Evolutionary conservation across 2,329 filamentous ascomycete species (phyloP), one percentile per base, ranked within the genome.

Genomic region (Sporothrix euskadiensis): DNA sequence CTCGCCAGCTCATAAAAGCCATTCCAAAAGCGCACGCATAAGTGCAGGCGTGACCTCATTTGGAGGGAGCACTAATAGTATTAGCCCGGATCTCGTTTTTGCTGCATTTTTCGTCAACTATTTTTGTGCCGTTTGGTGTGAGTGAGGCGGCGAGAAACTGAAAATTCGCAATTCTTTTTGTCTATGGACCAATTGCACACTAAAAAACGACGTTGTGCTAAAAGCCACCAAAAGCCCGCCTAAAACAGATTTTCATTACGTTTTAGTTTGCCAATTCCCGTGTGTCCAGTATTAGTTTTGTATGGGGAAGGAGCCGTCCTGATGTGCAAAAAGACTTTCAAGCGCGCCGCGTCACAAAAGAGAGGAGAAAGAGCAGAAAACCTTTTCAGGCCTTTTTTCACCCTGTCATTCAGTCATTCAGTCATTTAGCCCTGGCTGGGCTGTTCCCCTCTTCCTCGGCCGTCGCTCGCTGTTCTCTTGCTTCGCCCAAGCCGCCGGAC

Each of bases 241-340:
- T 69, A 52, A 70, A 61, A 61, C 35, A 57, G 59, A 69, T 73
- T 75, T 75, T 39, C 63, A 77, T 78, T 78, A 78, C 77, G 77
- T 78, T 74, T 78, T 75, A 54, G 74, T 77, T 78, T 75, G 72
- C 65, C 73, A 63, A 71, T 73, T 59, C 73, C 59, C 22, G 41
- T 68, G 54, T 71, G 68, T 71, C 56, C 56, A 71, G 26, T 19
- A 52, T 71, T 54, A 49, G 26, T 39, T 69, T 69, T 35, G 66
- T 30, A 59, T 22, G 56, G 39, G 22, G 39, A 44, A 65, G 41
- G n/a, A 65, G 47, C 44, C 16, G n/a, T 22, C n/a, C 26, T 16
- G 2, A 9, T n/a, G 19, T n/a, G 22, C 14, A 35, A 26, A 66
- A 72, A 73, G 61, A 41, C 66, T 73, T 63, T 65, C 61, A 61